A percentile compares a stretch with the other conserved stretches of the same genome.
Evolutionary conservation across 176 grass and related monocot species (phyloP).

Genomic region (Melocanna baccifera): DNA sequence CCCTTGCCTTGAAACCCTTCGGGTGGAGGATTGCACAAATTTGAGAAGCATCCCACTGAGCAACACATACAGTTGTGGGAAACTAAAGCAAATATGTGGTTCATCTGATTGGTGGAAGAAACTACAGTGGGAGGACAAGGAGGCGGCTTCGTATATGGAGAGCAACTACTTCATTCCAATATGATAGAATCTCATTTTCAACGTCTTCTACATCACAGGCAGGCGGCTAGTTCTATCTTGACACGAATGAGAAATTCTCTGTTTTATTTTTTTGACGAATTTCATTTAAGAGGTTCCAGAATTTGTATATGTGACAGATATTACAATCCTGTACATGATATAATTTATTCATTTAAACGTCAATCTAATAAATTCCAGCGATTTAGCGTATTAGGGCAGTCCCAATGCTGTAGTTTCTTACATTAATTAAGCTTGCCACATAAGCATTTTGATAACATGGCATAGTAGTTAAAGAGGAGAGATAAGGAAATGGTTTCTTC

Average conservation of each 20-base stretch:
- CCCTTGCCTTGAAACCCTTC: constrained; percentile 61
- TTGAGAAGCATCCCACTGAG: constrained; percentile 46
- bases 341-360: constrained; percentile 4
- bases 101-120: constrained; percentile 59
- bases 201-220: neutral
- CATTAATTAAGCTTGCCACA: too few species aligned
- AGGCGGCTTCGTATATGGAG: constrained; percentile 11
- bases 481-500: too few species aligned
- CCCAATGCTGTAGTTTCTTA: too few species aligned
- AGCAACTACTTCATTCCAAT: constrained; percentile 58
- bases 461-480: too few species aligned
- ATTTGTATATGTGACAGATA: neutral
- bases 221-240: neutral
- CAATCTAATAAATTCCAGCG: neutral
- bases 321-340: constrained; percentile 20
- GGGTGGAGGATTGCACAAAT: constrained; percentile 59
- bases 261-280: neutral
- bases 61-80: constrained; percentile 12
- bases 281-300: neutral
- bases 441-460: too few species aligned
- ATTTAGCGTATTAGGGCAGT: too few species aligned
- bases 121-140: constrained; percentile 45
- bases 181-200: neutral
- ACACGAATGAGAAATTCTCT: neutral
- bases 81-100: constrained; percentile 69